phyloP scores from a whole-genome alignment of 192 early-diverging fungal species.

The Cladochytrium replicatum region DNA sequence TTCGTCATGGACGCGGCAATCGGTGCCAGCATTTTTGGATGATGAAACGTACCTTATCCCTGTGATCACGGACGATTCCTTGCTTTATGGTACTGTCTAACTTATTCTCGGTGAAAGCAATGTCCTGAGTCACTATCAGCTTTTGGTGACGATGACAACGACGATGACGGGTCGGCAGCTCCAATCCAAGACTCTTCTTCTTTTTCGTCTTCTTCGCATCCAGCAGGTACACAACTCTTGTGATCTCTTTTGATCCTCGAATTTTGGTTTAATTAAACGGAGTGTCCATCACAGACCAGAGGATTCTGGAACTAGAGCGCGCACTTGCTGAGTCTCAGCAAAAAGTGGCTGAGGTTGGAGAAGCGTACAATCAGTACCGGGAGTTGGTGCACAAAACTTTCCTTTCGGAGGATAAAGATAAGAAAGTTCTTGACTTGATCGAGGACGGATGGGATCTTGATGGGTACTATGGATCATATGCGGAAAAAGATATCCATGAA shows the following conservation, averaged over 20 bases:
- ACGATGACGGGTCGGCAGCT: conserved; percentile 13
- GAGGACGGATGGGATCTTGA: conserved; percentile 16
- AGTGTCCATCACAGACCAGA: too few relatives aligned
- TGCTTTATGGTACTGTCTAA: conserved; percentile 30
- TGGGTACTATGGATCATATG: conserved; percentile 50
- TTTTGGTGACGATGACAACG: conserved; percentile 38
- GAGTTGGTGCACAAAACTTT: conserved; percentile 33
- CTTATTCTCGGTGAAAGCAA: not conserved
- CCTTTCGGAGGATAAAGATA: conserved; percentile 13
- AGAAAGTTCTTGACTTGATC: conserved; percentile 3
- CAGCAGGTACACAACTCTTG: not conserved
- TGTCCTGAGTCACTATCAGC: conserved; percentile 8
- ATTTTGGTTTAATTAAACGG: too few relatives aligned
- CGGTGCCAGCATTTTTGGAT: not conserved
- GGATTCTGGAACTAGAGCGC: not conserved
- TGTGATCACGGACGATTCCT: conserved; percentile 39
- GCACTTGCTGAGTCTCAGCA: not conserved
- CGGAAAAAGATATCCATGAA: conserved; percentile 58
- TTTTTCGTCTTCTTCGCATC: conserved; percentile 21
- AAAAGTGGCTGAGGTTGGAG: too few relatives aligned
- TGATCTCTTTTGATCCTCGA: too few relatives aligned
- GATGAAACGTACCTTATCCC: conserved; percentile 35
- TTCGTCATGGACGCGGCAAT: not conserved
- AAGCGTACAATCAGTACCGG: conserved; percentile 21
- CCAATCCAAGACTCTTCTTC: conserved; percentile 10